Percentiles rank a stretch among this genome's conserved stretches.
Evolutionary conservation across 192 early-diverging fungal species (phyloP).

Genomic region (Obelidium mucronatum): DNA sequence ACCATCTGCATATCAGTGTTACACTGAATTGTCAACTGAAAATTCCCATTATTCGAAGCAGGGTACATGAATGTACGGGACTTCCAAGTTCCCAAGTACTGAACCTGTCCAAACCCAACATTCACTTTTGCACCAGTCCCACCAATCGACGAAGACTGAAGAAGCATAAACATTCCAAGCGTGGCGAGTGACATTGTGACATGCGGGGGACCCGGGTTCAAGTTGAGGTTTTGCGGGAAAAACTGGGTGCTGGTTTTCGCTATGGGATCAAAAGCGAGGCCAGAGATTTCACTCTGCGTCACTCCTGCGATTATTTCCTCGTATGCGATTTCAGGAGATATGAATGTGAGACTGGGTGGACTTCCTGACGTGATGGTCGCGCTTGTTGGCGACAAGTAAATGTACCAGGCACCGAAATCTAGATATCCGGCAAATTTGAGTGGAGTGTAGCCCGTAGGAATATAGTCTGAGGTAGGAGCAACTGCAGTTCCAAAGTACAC

Average conservation of each 20-base stretch:
- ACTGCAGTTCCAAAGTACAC: conserved; percentile 35
- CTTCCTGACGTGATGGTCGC: neutral
- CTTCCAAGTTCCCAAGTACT: neutral
- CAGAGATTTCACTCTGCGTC: conserved; percentile 14
- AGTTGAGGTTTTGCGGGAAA: conserved; percentile 13
- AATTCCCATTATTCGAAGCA: neutral
- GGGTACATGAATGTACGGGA: conserved; percentile 14
- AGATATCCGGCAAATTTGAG: conserved; percentile 35
- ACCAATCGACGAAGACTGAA: neutral
- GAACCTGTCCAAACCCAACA: conserved; percentile 2
- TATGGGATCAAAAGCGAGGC: conserved; percentile 17
- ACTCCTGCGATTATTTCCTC: neutral
- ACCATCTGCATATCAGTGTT: neutral
- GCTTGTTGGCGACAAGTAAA: conserved; percentile 20
- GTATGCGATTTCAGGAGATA: conserved; percentile 31
- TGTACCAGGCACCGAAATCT: conserved; percentile 34
- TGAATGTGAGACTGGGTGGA: conserved; percentile 12
- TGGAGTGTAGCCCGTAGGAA: conserved; percentile 17
- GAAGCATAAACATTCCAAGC: conserved; percentile 16
- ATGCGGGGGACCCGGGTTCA: conserved; percentile 19
- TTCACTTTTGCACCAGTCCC: no score
- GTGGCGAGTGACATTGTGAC: conserved; percentile 2
- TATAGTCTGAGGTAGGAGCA: conserved; percentile 12
- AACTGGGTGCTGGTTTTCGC: conserved; percentile 13
- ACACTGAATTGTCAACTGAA: neutral